Evolutionary conservation across 2,329 filamentous ascomycete genomes (phyloP).

Genomic region (Penicillium janthinellum): DNA sequence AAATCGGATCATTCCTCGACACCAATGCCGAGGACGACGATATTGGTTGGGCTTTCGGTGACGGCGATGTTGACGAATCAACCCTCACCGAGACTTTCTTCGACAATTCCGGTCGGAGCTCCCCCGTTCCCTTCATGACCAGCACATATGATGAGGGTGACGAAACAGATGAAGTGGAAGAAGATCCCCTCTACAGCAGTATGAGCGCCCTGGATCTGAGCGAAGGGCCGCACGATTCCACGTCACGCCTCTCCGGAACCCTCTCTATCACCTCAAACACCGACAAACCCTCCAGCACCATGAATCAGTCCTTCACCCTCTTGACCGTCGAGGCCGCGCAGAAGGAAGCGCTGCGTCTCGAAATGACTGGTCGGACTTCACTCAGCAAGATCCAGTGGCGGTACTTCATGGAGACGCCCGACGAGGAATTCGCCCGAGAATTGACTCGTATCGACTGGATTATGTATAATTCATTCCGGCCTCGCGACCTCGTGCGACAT

Average conservation of each 20-base stretch:
- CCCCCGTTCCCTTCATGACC: constrained; percentile 38
- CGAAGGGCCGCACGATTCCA: constrained; percentile 41
- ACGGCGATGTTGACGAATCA: constrained; percentile 59
- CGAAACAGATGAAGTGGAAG: constrained; percentile 34
- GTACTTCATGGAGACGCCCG: constrained; percentile 81
- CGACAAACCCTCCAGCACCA: constrained; percentile 42
- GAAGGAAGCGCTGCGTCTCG: constrained; percentile 70
- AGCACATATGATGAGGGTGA: constrained; percentile 22
- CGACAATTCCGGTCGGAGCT: constrained; percentile 45
- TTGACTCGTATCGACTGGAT: constrained; percentile 96
- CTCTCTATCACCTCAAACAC: constrained; percentile 43
- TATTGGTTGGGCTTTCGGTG: constrained; percentile 84
- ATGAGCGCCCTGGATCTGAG: constrained; percentile 45
- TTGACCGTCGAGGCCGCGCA: constrained; percentile 70
- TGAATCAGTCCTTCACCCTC: constrained; percentile 47
- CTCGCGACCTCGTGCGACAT: constrained; percentile 89
- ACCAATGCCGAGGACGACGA: constrained; percentile 84
- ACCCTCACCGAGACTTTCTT: constrained; percentile 46
- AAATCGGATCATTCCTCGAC: constrained; percentile 79
- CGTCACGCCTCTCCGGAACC: constrained; percentile 42
- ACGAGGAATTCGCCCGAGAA: constrained; percentile 85
- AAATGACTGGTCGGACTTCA: constrained; percentile 67
- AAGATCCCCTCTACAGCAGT: constrained; percentile 40
- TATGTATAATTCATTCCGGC: constrained; percentile 93
- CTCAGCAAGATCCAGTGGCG: constrained; percentile 88